A percentile compares a stretch with the other conserved stretches of the same genome.
Evolutionary conservation across 1,284 basidiomycete genomes (phyloP).

Genomic region (Cystobasidium pallidum): DNA sequence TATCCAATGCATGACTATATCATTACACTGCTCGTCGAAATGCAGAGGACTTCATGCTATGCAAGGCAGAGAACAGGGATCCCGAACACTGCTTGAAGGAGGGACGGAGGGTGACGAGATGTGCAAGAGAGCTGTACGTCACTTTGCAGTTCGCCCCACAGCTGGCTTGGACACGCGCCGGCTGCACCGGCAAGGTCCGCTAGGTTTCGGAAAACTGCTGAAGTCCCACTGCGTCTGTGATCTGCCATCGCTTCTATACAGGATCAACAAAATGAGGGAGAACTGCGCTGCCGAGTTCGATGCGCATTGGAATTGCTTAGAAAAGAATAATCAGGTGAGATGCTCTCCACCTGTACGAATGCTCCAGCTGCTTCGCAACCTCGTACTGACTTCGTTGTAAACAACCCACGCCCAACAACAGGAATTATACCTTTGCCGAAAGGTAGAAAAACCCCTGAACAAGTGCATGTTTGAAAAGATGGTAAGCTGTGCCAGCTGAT

Average conservation of each 20-base stretch:
- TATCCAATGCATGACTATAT: background rate
- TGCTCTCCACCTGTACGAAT: background rate
- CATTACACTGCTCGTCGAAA: background rate
- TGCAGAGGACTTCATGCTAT: slow-evolving; percentile 98
- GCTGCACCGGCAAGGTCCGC: background rate
- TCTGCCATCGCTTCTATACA: slow-evolving; percentile 56
- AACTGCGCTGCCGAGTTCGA: slow-evolving; percentile 88
- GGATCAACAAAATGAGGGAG: slow-evolving; percentile 89
- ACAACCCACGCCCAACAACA: slow-evolving; percentile 55
- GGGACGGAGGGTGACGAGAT: slow-evolving; percentile 92
- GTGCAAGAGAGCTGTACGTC: slow-evolving; percentile 88
- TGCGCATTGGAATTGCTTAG: slow-evolving; percentile 92
- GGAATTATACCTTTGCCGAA: slow-evolving; percentile 90
- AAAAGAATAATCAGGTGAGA: slow-evolving; percentile 89
- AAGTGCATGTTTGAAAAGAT: slow-evolving; percentile 96
- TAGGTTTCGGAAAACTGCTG: background rate
- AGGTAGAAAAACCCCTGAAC: slow-evolving; percentile 87
- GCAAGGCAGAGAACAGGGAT: slow-evolving; percentile 88
- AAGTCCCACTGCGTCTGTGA: background rate
- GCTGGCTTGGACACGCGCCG: background rate
- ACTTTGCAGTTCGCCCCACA: background rate
- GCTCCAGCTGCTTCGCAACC: background rate
- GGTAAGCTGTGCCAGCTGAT: slow-evolving; percentile 50
- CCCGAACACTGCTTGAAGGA: slow-evolving; percentile 94
- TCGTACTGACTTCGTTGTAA: background rate